Evolutionary conservation across 306 rosid genomes (phyloP), one percentile per base, ranked within the genome.

Genomic region (Trichosanthes cucumerina): DNA sequence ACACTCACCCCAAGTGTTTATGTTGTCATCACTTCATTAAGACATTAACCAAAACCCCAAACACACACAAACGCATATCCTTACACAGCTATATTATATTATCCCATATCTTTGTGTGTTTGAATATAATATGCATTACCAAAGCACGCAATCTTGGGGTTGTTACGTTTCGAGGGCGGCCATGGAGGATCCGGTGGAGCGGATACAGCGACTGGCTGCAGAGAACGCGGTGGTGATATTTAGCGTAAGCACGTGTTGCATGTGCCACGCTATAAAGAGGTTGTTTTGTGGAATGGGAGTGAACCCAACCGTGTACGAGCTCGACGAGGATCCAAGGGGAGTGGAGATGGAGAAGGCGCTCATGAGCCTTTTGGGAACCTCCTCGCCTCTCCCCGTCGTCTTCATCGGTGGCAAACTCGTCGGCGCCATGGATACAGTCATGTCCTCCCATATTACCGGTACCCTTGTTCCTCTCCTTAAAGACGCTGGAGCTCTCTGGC

Each of bases 351-450:
- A 76, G 79, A 76, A 43, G 14, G 79, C 79, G 0, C 10, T 76
- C 9, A 57, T 76, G 68, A 57, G 53, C 24, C 79, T 76, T 24
- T 23, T 76, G 38, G 79, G 79, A 38, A 76, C 4, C 79, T 38
- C 79, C 36, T 60, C 79, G 2, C 26, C 79, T 2, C 54, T 76
- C 8, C 79, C 79, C 0, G 70, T 76, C 15, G 79, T 76, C n/a
- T 76, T 76, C 18, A 23, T 76, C 4, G 79, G 79, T 31, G 79
- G 79, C 10, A 76, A 60, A n/a, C 68, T 76, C 11, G 39, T 76
- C 1, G 79, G 79, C 1, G 79, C 79, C 39, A 76, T 76, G 79
- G 79, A 76, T 46, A 76, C 70, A 76, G 79, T 76, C 34, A 76
- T 76, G 79, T 70, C 79, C 23, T 56, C 79, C 9, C 79, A 76